These are phyloP conservation scores for Coemansia sp. DNA, from an alignment of 192 early-diverging fungal species.

Conservation along the genomic window DNA sequence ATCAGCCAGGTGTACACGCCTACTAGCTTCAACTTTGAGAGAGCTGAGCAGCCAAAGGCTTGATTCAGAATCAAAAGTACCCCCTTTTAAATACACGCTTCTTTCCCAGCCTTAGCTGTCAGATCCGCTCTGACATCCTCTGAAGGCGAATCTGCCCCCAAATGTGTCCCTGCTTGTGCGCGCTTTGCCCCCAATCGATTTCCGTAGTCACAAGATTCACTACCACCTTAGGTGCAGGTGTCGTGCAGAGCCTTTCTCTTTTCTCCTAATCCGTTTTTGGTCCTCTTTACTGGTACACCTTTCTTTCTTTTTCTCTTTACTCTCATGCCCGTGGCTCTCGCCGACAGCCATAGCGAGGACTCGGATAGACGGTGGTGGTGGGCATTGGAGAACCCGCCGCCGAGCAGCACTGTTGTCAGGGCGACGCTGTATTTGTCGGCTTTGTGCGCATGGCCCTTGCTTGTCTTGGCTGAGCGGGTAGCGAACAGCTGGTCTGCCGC, in stretches of 20 bases:
- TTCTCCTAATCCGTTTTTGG: constrained; percentile 2
- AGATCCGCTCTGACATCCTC: too few relatives aligned
- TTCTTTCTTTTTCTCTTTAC: neutral
- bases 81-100: neutral
- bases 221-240: neutral
- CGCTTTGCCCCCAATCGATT: neutral
- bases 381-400: neutral
- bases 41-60: constrained; percentile 5
- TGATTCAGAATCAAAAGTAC: neutral
- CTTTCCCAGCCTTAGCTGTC: neutral
- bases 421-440: constrained; percentile 18
- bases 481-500: constrained; percentile 5
- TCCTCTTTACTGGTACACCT: neutral
- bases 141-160: neutral
- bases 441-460: constrained; percentile 20
- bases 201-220: neutral
- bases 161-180: neutral
- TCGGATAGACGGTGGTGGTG: neutral
- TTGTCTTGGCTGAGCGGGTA: constrained; percentile 1
- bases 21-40: constrained; percentile 41
- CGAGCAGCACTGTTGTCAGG: neutral
- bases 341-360: neutral
- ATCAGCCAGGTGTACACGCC: constrained; percentile 38
- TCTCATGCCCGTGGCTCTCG: neutral
- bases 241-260: neutral